These are phyloP conservation scores for Blastocystis sp. DNA, from an alignment of 352 stramenopile genomes.

Conservation along the genomic window DNA sequence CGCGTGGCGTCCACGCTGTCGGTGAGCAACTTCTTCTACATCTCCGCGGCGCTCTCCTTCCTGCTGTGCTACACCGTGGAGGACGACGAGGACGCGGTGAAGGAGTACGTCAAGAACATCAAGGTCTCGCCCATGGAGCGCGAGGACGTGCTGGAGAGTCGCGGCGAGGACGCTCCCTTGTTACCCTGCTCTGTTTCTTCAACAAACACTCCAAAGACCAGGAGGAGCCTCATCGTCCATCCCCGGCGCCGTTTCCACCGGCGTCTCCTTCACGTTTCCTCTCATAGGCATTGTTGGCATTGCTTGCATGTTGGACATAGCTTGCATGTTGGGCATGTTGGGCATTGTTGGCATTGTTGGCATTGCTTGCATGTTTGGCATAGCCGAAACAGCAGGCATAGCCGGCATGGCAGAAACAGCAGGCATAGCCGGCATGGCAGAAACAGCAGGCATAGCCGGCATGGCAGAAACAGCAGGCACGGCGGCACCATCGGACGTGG, in stretches of 20 bases:
- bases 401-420: background rate
- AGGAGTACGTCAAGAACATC: conserved; percentile 24
- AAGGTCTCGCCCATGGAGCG: background rate
- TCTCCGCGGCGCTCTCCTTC: conserved; percentile 3
- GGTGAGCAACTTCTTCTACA: conserved; percentile 21
- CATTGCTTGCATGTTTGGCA: background rate
- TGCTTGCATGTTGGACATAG: background rate
- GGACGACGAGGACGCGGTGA: background rate
- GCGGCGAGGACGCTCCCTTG: background rate
- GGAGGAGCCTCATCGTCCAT: conserved; percentile 59
- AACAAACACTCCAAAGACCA: conserved; percentile 1
- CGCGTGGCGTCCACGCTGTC: conserved; percentile 16
- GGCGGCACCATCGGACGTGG: background rate
- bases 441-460: background rate
- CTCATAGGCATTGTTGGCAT: background rate
- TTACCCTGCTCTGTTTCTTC: background rate
- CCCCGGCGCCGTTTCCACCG: conserved; percentile 23
- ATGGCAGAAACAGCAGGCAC: background rate
- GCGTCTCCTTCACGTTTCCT: background rate
- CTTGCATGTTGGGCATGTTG: background rate
- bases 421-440: background rate
- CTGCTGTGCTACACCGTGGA: conserved; percentile 9
- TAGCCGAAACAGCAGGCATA: background rate
- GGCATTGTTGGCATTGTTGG: background rate
- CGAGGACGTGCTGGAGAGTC: background rate